Percentiles rank a stretch among this genome's conserved stretches.
Evolutionary conservation across 495 filamentous ascomycete species (phyloP).

Genomic region (Tuber magnatum): DNA sequence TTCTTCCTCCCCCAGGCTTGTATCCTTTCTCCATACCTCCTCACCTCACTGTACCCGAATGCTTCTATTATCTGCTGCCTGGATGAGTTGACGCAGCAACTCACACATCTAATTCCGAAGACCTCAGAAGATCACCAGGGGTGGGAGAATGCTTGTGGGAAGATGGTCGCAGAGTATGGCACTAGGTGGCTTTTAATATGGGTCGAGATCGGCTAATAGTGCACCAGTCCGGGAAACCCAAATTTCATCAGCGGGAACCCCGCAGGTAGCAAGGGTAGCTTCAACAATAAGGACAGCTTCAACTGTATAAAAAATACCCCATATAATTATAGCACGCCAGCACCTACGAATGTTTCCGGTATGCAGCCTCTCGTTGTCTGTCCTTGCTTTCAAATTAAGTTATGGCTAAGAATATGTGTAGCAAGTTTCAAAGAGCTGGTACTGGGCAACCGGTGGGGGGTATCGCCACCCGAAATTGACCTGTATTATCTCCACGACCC

Average conservation of each 20-base stretch:
- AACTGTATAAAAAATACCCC: background rate
- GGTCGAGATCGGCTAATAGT: background rate
- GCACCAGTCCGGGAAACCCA: background rate
- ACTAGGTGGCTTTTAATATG: background rate
- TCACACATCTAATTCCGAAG: background rate
- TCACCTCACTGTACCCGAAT: too few species aligned
- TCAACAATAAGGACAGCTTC: background rate
- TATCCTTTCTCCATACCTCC: background rate
- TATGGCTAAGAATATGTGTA: too few species aligned
- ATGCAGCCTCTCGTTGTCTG: background rate
- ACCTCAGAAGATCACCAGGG: too few species aligned
- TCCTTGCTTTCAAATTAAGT: background rate
- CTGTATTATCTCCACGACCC: background rate
- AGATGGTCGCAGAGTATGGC: background rate
- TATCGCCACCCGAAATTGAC: background rate
- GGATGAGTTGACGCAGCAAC: background rate
- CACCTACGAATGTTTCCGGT: background rate
- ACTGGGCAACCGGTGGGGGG: background rate
- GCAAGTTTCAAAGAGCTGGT: too few species aligned
- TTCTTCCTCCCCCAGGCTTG: background rate
- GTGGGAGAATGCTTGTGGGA: too few species aligned
- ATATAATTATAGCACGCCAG: background rate
- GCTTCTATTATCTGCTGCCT: background rate
- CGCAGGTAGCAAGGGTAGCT: too few species aligned
- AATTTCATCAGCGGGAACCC: too few species aligned